phyloP scores from a whole-genome alignment of 371 early-diverging fungal species.

The Basidiobolus meristosporus region DNA sequence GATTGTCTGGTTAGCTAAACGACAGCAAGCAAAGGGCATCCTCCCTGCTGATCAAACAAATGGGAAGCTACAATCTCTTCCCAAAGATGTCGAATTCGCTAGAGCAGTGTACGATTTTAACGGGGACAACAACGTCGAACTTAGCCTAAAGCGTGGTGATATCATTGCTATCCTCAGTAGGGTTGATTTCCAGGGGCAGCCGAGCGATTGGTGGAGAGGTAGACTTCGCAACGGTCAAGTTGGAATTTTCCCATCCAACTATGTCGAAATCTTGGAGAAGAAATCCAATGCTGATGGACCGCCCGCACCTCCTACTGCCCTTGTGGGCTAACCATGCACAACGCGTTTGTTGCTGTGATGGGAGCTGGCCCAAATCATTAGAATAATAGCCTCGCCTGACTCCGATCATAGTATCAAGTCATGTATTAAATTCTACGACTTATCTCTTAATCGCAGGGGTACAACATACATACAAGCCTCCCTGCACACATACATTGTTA shows the following conservation, averaged over 20 bases:
- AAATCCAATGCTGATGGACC: neutral
- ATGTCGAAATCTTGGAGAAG: conserved; percentile 50
- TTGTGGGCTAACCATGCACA: too few relatives aligned
- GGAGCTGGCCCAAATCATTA: too few relatives aligned
- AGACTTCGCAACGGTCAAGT: conserved; percentile 54
- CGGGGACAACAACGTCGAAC: conserved; percentile 55
- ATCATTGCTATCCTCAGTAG: conserved; percentile 63
- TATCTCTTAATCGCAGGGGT: too few relatives aligned
- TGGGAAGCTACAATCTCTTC: conserved; percentile 10
- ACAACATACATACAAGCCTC: too few relatives aligned
- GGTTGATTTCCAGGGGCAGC: conserved; percentile 56
- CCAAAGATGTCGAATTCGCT: conserved; percentile 64
- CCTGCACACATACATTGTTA: too few relatives aligned
- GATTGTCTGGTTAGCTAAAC: conserved; percentile 39
- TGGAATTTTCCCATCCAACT: conserved; percentile 83
- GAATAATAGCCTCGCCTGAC: too few relatives aligned
- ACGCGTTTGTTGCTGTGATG: too few relatives aligned
- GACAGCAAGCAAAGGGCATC: conserved; percentile 5
- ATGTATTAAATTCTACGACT: too few relatives aligned
- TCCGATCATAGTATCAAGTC: too few relatives aligned
- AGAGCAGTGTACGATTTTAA: conserved; percentile 72
- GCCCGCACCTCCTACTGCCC: neutral
- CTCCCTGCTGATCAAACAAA: conserved; percentile 5
- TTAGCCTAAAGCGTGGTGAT: conserved; percentile 67
- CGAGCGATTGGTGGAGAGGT: conserved; percentile 83